These are phyloP conservation scores for Aspergillus costaricaensis DNA, from an alignment of 2,329 filamentous ascomycete genomes.

Conservation along the genomic window DNA sequence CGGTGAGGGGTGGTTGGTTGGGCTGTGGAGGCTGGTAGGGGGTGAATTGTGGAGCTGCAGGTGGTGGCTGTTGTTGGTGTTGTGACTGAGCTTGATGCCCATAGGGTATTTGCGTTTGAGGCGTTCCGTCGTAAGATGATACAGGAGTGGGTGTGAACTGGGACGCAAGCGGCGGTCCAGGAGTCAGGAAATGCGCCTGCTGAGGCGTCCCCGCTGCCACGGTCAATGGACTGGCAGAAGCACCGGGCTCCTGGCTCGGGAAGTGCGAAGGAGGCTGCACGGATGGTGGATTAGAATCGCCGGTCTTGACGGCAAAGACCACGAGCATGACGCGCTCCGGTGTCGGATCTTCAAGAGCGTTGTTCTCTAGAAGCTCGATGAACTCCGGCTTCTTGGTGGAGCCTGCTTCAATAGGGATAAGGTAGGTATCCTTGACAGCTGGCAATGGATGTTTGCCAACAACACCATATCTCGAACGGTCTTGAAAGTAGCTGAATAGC, in stretches of 20 bases:
- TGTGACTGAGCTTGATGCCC: slow-evolving; percentile 21
- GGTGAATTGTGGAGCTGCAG: slow-evolving; percentile 30
- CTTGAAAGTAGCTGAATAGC: slow-evolving; percentile 84
- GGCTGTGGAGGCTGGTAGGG: slow-evolving; percentile 19
- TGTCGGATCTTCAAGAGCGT: slow-evolving; percentile 70
- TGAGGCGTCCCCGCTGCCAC: slow-evolving; percentile 32
- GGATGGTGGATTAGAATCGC: slow-evolving; percentile 45
- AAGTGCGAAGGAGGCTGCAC: slow-evolving; percentile 45
- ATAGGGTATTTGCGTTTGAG: slow-evolving; percentile 22
- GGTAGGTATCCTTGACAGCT: slow-evolving; percentile 85
- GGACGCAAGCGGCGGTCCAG: slow-evolving; percentile 18
- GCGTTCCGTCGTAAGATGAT: slow-evolving; percentile 19
- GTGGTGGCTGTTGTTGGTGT: slow-evolving; percentile 18
- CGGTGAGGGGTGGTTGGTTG: slow-evolving; percentile 36
- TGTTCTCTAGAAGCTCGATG: slow-evolving; percentile 83
- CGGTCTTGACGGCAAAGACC: slow-evolving; percentile 78
- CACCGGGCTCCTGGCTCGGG: slow-evolving; percentile 36
- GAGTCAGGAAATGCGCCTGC: slow-evolving; percentile 29
- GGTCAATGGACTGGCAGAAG: slow-evolving; percentile 38
- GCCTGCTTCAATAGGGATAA: slow-evolving; percentile 80
- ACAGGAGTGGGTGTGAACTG: slow-evolving; percentile 29
- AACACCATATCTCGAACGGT: slow-evolving; percentile 82
- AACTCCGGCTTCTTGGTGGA: slow-evolving; percentile 74
- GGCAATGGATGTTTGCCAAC: slow-evolving; percentile 72
- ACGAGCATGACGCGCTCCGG: slow-evolving; percentile 77